Evolutionary conservation across 768 basidiomycete species (phyloP).

Genomic region (Pulveroboletus frians): DNA sequence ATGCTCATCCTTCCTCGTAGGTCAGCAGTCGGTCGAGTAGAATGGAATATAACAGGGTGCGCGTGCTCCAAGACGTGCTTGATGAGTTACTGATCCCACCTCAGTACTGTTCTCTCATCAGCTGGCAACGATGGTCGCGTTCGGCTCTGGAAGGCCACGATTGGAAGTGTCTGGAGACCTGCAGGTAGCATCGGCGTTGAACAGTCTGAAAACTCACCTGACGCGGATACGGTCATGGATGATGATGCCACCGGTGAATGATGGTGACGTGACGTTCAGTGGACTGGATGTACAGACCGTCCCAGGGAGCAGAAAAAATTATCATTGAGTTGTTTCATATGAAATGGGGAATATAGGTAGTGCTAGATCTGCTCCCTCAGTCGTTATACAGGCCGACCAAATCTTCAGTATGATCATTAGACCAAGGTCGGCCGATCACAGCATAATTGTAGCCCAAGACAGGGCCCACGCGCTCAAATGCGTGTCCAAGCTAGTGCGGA

Average conservation of each 20-base stretch:
- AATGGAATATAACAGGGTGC: slow-evolving; percentile 92
- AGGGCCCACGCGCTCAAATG: no score
- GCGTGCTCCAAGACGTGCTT: background rate
- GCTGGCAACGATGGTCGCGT: slow-evolving; percentile 81
- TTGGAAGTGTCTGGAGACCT: slow-evolving; percentile 79
- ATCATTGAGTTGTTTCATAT: background rate
- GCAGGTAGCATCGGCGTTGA: slow-evolving; percentile 81
- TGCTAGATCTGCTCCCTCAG: no score
- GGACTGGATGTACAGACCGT: background rate
- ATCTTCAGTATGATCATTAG: no score
- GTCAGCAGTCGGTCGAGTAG: slow-evolving; percentile 76
- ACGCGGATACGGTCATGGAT: slow-evolving; percentile 43
- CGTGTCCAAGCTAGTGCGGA: no score
- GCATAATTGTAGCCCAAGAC: no score
- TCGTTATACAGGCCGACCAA: no score
- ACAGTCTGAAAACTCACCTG: slow-evolving; percentile 51
- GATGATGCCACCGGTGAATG: slow-evolving; percentile 35
- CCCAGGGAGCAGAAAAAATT: background rate
- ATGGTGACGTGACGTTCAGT: background rate
- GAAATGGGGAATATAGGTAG: no score
- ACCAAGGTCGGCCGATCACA: no score
- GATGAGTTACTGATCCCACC: slow-evolving; percentile 1
- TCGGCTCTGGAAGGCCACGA: slow-evolving; percentile 79
- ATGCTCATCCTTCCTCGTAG: slow-evolving; percentile 32
- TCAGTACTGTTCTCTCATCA: slow-evolving; percentile 75